Evolutionary conservation across 352 stramenopile genomes (phyloP).

Genomic region (Phytophthora capsici): DNA sequence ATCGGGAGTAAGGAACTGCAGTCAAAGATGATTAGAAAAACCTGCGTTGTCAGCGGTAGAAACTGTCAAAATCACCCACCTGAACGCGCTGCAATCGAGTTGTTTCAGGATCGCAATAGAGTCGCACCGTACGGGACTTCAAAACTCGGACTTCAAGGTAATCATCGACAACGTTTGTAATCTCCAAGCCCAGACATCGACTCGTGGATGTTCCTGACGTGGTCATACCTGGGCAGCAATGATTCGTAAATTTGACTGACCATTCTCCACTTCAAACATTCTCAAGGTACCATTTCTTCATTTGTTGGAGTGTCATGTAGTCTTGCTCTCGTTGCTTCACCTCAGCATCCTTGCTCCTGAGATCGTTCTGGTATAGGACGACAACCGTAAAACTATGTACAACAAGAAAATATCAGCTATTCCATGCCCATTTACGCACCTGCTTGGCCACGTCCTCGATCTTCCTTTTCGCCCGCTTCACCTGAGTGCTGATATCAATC

Average conservation of each 20-base stretch:
- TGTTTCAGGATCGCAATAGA: conserved; percentile 66
- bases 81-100: conserved; percentile 65
- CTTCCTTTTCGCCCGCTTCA: conserved; percentile 65
- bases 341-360: conserved; percentile 70
- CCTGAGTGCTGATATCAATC: conserved; percentile 72
- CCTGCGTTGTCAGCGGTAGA: background rate
- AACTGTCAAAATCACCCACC: conserved; percentile 36
- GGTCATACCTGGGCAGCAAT: conserved; percentile 59
- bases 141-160: conserved; percentile 68
- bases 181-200: conserved; percentile 64
- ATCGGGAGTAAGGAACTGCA: conserved; percentile 10
- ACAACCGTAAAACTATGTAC: background rate
- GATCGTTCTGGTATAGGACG: conserved; percentile 50
- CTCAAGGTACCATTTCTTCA: conserved; percentile 69
- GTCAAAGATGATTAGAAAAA: conserved; percentile 1
- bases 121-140: conserved; percentile 55
- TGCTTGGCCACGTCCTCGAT: conserved; percentile 65
- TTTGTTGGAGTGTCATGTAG: conserved; percentile 70
- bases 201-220: conserved; percentile 60
- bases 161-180: conserved; percentile 59
- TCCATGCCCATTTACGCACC: conserved; percentile 28
- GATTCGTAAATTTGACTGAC: conserved; percentile 4
- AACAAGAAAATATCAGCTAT: conserved; percentile 9
- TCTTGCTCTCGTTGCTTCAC: conserved; percentile 80
- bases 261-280: background rate